Evolutionary conservation across 805 yeast genomes (phyloP), one percentile per base, ranked within the genome.

Genomic region (Zygosaccharomyces bailii): DNA sequence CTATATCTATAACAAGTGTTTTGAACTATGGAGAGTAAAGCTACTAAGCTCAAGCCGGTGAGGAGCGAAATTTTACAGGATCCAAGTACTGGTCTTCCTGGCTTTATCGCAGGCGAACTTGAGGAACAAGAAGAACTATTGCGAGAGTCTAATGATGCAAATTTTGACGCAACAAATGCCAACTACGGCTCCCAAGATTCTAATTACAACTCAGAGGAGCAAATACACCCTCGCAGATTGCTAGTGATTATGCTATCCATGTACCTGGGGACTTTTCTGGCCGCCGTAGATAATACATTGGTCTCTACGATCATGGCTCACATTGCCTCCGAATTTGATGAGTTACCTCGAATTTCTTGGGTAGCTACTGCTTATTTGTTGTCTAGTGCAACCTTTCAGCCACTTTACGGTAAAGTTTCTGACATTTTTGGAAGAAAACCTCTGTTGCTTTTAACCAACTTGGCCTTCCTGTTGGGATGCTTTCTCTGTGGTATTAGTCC

Each of bases 321-420:
- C 21, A 82, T 84, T 44, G 86, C 88, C 1, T 79, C 86, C 1
- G 88, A 83, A 53, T 74, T 84, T 55, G 67, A 82, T 51, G 82
- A 80, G 0, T 68, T 82, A 34, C 78, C 80, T 3, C 75, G 75
- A 49, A 72, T 82, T 20, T 75, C 87, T 11, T 83, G 88, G 87
- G 80, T 84, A 18, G 89, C 86, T 2, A 80, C 87, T 0, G 75
- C 86, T 0, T 84, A 84, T 54, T 64, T 84, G 34, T 65, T 84
- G 34, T 77, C 88, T 1, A 76, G 82, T 34, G 79, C 89, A 0
- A 84, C 86, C 2, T 80, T 82, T 57, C 90, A 84, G 61, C 90
- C 90, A 2, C 62, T 84, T 17, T 80, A 75, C 51, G 90, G 90
- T 6, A 82, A 81, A 54, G 56, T 84, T 5, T 78, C 85, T 11